Evolutionary conservation across 805 yeast genomes (phyloP).

Genomic region (Tetrapisispora taiwanensis): DNA sequence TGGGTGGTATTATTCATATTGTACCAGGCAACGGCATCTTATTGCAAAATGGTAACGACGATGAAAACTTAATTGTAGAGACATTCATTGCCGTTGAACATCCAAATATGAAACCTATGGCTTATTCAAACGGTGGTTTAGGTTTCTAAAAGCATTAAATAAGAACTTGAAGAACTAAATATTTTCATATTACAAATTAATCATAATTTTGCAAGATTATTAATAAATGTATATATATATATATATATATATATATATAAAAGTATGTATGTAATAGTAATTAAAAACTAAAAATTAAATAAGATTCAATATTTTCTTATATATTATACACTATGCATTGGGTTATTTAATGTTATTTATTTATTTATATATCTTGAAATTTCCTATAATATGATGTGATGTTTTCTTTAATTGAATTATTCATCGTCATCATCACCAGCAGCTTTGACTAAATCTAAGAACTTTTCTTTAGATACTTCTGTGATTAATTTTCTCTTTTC

Average conservation of each 20-base stretch:
- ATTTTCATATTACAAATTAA: no score
- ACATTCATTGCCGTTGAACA: slow-evolving; percentile 78
- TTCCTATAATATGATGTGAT: no score
- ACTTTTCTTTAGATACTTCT: slow-evolving; percentile 81
- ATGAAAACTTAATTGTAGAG: slow-evolving; percentile 40
- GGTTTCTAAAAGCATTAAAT: slow-evolving; percentile 17
- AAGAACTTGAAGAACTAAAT: no score
- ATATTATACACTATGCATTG: slow-evolving; percentile 1
- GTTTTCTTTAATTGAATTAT: neutral
- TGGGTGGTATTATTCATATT: slow-evolving; percentile 82
- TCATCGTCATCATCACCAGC: slow-evolving; percentile 42
- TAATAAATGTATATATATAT: no score
- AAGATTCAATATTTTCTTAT: neutral
- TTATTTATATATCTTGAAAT: neutral
- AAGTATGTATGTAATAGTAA: no score
- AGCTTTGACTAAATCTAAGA: slow-evolving; percentile 76
- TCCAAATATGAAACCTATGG: slow-evolving; percentile 92
- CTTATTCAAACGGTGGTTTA: slow-evolving; percentile 53
- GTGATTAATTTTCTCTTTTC: slow-evolving; percentile 47
- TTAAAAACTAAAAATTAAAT: no score
- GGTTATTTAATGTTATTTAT: neutral
- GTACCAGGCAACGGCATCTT: slow-evolving; percentile 28
- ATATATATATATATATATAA: no score
- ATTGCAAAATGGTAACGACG: slow-evolving; percentile 36
- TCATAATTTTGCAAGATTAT: no score